Evolutionary conservation across 495 filamentous ascomycete species (phyloP).

Genomic region (Venustampulla echinocandica): DNA sequence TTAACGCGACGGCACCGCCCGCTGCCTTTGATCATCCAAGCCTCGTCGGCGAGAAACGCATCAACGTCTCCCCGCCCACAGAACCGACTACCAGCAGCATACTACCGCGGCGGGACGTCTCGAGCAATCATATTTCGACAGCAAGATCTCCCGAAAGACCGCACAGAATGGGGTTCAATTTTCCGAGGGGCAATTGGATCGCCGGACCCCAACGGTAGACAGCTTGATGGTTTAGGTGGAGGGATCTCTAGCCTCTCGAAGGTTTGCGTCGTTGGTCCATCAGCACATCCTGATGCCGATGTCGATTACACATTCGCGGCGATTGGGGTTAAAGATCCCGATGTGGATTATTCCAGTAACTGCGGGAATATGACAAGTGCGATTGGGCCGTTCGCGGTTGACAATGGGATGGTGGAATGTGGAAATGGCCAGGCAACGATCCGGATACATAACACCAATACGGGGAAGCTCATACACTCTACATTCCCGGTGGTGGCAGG

Average conservation of each 20-base stretch:
- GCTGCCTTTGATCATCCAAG: not conserved
- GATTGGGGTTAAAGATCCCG: conserved; percentile 49
- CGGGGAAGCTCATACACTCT: conserved; percentile 38
- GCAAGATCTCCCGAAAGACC: conserved; percentile 40
- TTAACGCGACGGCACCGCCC: not conserved
- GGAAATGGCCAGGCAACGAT: conserved; percentile 30
- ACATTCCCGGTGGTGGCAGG: conserved; percentile 41
- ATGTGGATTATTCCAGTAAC: conserved; percentile 58
- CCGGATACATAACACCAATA: conserved; percentile 47
- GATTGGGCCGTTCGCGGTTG: conserved; percentile 57
- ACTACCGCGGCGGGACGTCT: conserved; percentile 67
- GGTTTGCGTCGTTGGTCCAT: conserved; percentile 51
- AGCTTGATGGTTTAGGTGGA: conserved; percentile 65
- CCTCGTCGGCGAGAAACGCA: no score
- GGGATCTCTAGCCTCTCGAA: conserved; percentile 64
- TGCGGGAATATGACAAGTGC: conserved; percentile 67
- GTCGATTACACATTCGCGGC: conserved; percentile 68
- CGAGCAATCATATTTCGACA: conserved; percentile 55
- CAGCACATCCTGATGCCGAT: conserved; percentile 43
- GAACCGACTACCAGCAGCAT: conserved; percentile 48
- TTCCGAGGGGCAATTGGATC: conserved; percentile 57
- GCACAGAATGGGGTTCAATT: conserved; percentile 44
- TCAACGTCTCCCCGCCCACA: conserved; percentile 16
- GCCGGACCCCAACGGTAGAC: conserved; percentile 58
- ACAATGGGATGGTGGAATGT: conserved; percentile 37